Evolutionary conservation across 768 basidiomycete species (phyloP), one percentile per base, ranked within the genome.

Genomic region (Melanogaster broomeanus): DNA sequence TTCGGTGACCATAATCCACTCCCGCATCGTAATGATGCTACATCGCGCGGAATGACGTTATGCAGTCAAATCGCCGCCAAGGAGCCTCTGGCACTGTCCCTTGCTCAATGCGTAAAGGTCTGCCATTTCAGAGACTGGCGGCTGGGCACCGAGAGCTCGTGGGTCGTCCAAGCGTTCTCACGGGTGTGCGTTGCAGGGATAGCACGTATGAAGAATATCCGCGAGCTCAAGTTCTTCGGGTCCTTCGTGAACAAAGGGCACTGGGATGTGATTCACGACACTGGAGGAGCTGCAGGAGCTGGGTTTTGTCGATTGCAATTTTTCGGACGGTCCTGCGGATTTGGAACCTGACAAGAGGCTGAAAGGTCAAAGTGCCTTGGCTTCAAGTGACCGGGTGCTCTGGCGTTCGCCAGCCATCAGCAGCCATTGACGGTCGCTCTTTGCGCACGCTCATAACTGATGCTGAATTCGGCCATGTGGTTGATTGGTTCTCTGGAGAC

Each of bases 71-170:
- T 74, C 11, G 49, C 59, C 4, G 65, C 50, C 19, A 55, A 59
- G 25, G 45, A 64, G 27, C 61, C 68, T 30, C 61, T 65, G 7
- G 69, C 71, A 2, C 56, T 55, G n/a, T 59, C 67, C 3, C 49
- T 75, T 9, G 66, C 71, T 5, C 51, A 53, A 34, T 54, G 63
- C 21, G 71, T 76, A 40, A 68, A 60, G 45, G 50, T n/a, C n/a
- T n/a, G n/a, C n/a, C n/a, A n/a, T n/a, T n/a, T n/a, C n/a, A n/a
- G n/a, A n/a, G n/a, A n/a, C 49, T 0, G 63, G 66, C 19, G 0
- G 31, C 35, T 58, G 56, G 63, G 0, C n/a, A 4, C 22, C 33
- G 19, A 27, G 27, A 45, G 1, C 57, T 55, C n/a, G n/a, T n/a
- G n/a, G n/a, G n/a, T n/a, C n/a, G n/a, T n/a, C n/a, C n/a, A n/a